A percentile compares a stretch with the other conserved stretches of the same genome.
These are phyloP conservation scores for Citrus unshiu DNA, from an alignment of 345 rosid species.

Conservation along the genomic window DNA sequence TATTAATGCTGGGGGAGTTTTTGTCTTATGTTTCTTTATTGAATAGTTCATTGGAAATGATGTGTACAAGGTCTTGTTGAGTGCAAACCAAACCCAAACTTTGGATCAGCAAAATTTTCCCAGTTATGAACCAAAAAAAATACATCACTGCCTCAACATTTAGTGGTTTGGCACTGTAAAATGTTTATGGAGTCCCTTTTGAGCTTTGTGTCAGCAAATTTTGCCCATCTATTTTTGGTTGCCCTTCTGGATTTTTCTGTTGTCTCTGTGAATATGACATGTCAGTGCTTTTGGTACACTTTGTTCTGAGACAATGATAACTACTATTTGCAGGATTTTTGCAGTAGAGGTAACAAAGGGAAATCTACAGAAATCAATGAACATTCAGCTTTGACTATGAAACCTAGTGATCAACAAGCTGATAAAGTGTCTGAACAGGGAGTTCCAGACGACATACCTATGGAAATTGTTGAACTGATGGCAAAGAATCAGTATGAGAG, in stretches of 20 bases:
- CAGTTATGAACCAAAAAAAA: background rate
- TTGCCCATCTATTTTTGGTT: background rate
- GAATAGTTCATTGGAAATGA: background rate
- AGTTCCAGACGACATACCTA: slow-evolving; percentile 72
- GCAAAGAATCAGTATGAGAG: slow-evolving; percentile 89
- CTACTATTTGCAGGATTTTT: slow-evolving; percentile 49
- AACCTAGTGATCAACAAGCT: slow-evolving; percentile 31
- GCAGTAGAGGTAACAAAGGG: slow-evolving; percentile 39
- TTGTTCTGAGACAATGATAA: slow-evolving; percentile 10
- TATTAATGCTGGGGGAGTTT: background rate
- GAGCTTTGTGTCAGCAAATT: slow-evolving; percentile 1
- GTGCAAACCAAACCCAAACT: background rate
- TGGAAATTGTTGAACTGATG: slow-evolving; percentile 95
- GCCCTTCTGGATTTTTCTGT: background rate
- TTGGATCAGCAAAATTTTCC: background rate
- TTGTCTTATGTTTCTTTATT: background rate
- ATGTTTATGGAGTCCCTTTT: background rate
- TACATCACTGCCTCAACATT: background rate
- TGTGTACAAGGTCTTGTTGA: background rate
- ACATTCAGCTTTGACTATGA: slow-evolving; percentile 24
- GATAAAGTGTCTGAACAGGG: slow-evolving; percentile 50
- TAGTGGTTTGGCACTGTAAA: background rate
- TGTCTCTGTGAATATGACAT: background rate
- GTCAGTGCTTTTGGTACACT: slow-evolving; percentile 1
- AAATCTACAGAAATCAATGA: slow-evolving; percentile 38